Percentiles rank a stretch among this genome's conserved stretches.
These are phyloP conservation scores for Cavenderia fasciculata DNA, from an alignment of 78 protist species.

Conservation along the genomic window DNA sequence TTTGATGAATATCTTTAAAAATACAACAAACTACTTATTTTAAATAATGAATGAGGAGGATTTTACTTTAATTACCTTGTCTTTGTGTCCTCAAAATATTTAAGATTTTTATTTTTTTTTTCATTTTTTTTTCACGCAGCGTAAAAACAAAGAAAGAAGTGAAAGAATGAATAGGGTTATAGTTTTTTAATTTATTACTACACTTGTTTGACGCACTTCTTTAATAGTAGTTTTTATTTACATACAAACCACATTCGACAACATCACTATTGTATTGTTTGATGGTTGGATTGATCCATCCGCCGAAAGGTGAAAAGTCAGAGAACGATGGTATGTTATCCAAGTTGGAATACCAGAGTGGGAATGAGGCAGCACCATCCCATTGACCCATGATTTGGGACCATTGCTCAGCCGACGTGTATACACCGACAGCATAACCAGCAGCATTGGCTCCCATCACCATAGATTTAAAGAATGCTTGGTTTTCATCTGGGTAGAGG, in stretches of 20 bases:
- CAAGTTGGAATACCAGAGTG: constrained; percentile 29
- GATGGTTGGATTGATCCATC: constrained; percentile 71
- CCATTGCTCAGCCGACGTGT: constrained; percentile 43
- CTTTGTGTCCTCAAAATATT: no score
- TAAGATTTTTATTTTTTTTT: not conserved
- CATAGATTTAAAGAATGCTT: constrained; percentile 23
- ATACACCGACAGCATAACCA: constrained; percentile 27
- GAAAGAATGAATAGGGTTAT: no score
- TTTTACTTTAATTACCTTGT: not conserved
- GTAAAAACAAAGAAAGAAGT: no score
- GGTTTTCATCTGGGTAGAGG: not conserved
- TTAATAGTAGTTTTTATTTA: constrained; percentile 30
- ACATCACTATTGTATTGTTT: constrained; percentile 71
- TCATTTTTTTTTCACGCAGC: not conserved
- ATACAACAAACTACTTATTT: not conserved
- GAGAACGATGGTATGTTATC: constrained; percentile 22
- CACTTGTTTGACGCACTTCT: no score
- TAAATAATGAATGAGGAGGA: not conserved
- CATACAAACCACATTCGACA: constrained; percentile 29
- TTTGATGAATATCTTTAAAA: not conserved
- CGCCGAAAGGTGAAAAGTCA: constrained; percentile 76
- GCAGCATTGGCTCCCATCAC: not conserved
- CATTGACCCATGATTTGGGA: constrained; percentile 49
- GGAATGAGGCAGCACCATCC: constrained; percentile 5
- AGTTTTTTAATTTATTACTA: no score